Base-by-base conservation (phyloP, 169 alveolate species). In the Plasmodium blacklocki region DNA sequence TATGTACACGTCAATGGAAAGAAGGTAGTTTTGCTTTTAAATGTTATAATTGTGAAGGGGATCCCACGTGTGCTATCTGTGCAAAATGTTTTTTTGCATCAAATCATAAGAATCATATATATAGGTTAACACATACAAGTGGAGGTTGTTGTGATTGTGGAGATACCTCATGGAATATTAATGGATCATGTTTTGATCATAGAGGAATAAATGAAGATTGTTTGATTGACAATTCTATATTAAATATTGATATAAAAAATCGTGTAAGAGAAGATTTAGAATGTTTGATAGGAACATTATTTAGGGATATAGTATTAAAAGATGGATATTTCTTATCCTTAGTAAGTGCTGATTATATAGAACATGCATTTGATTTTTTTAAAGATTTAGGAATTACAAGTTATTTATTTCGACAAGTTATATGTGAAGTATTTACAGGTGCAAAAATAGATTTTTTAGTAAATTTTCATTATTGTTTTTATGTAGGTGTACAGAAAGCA, bases 121-220 rank as follows among this genome's bases (percentile, higher is more conserved):
- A 72, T n/a, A 63, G 54, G 7, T 43, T 88, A 15, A 88, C 89
- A 23, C 86, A 73, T 50, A 76, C 93, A 7, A 54, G 74, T 62
- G 89, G 91, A 11, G 93, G 93, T 9, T 75, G 91, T 19, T 88
- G 93, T 74, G 93, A 88, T 39, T 88, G 93, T 64, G 93, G 93
- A 2, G 91, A 88, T 58, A 68, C 88, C 0, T 62, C 89, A n/a
- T 88, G 93, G 93, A 66, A 63, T 59, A 71, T 64, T 7, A 64
- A 88, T 23, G 93, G 93, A 1, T 52, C 75, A 18, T 88, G 93
- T 63, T 74, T 29, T 45, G 80, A 73, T 23, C 93, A 88, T 64
- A 71, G 89, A 45, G 93, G 88, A 39, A 73, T 74, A 23, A 49
- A 72, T 18, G 78, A 66, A 19, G 78, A 66, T 1, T 32, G 23